Evolutionary conservation across 2,329 filamentous ascomycete species (phyloP), one percentile per base, ranked within the genome.

Genomic region (Alternaria triticina): DNA sequence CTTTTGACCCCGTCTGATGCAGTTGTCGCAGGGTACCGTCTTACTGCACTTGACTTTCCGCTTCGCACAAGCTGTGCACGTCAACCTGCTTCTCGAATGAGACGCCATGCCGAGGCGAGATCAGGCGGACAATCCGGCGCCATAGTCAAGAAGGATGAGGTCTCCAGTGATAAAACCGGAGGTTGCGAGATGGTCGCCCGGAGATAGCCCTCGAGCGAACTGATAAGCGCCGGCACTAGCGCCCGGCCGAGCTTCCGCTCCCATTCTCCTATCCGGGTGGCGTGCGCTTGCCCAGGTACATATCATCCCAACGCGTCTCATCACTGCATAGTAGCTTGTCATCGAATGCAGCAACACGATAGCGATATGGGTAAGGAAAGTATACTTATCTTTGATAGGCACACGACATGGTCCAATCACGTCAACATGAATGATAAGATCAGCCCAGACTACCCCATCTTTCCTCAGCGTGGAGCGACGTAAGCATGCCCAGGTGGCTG

Each of bases 41-140:
- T 81, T 82, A 62, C 81, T 79, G 58, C 80, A 83, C 64, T 80
- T 76, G 28, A 77, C 71, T 54, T 78, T 78, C 49, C 72, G 66
- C 20, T 70, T 61, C 12, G 75, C 70, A 62, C 75, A 78, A 28
- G 70, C 68, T 9, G 66, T 56, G 59, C 75, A 77, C 4, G 74
- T 71, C n/a, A 74, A 63, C 44, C 59, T 47, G 20, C 40, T 55
- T 33, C 62, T 59, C 23, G 52, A 12, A 33, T 27, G 23, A 12
- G 46, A 23, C 3, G 54, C 28, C 57, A 57, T 64, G 25, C 27
- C 30, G 4, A 11, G 11, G 0, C 20, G 20, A 36, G 30, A 25
- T 6, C 5, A 23, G 5, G 10, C 36, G 20, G n/a, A 40, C 36
- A 40, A 40, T 17, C 9, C n/a, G 36, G 36, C 17, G 43, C 20